phyloP scores from a whole-genome alignment of 768 basidiomycete genomes.

The Termitomyces sp. region DNA sequence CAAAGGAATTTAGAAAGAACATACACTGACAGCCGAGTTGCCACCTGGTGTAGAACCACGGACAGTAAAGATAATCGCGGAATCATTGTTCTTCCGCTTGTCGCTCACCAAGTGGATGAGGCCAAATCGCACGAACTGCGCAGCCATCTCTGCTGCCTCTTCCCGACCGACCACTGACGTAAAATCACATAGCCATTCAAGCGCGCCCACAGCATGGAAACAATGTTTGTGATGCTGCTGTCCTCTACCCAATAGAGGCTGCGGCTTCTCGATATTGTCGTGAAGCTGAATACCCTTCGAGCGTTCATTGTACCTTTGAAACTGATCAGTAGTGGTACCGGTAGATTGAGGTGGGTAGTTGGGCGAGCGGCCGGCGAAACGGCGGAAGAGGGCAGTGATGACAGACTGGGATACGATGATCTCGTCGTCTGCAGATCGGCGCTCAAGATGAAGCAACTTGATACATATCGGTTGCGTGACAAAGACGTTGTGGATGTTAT shows the following conservation, averaged over 20 bases:
- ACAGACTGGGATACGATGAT: conserved; percentile 94
- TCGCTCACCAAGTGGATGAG: conserved; percentile 86
- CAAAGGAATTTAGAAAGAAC: conserved; percentile 20
- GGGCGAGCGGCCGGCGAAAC: conserved; percentile 85
- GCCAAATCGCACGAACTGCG: conserved; percentile 95
- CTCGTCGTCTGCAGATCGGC: conserved; percentile 90
- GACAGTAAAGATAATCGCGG: conserved; percentile 90
- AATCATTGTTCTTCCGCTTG: conserved; percentile 87
- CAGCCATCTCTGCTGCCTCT: conserved; percentile 96
- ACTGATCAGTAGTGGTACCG: conserved; percentile 45
- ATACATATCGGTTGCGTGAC: conserved; percentile 92
- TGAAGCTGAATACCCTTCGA: conserved; percentile 67
- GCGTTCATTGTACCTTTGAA: conserved; percentile 73
- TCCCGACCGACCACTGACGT: conserved; percentile 94
- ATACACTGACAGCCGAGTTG: conserved; percentile 68
- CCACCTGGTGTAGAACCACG: conserved; percentile 73
- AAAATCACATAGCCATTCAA: conserved; percentile 98
- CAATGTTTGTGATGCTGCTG: conserved; percentile 57
- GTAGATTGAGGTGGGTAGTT: conserved; percentile 59
- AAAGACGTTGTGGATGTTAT: conserved; percentile 88
- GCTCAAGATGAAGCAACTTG: conserved; percentile 95
- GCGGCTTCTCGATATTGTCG: conserved; percentile 66
- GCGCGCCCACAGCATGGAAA: conserved; percentile 80
- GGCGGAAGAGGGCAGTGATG: conserved; percentile 90
- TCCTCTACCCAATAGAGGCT: conserved; percentile 44